These are phyloP conservation scores for Claviceps humidiphila DNA, from an alignment of 2,329 filamentous ascomycete genomes.

Conservation along the genomic window DNA sequence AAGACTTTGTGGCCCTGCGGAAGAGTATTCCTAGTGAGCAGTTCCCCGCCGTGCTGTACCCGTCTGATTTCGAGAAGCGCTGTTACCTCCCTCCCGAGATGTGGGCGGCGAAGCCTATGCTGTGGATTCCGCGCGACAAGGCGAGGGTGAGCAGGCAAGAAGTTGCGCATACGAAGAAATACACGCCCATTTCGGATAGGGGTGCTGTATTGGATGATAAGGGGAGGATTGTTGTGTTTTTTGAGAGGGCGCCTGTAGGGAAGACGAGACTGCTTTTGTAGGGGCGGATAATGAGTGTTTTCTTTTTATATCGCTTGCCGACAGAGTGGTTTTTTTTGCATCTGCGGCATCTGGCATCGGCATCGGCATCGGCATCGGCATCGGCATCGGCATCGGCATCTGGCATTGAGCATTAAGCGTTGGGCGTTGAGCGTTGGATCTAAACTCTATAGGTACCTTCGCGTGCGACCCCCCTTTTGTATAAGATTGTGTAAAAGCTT, in stretches of 20 bases:
- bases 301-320: background rate
- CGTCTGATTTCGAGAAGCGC: slow-evolving; percentile 34
- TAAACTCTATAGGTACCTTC: no score
- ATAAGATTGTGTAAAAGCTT: no score
- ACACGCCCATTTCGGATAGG: slow-evolving; percentile 64
- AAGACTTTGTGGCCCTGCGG: slow-evolving; percentile 58
- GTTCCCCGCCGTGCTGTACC: slow-evolving; percentile 29
- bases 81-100: slow-evolving; percentile 52
- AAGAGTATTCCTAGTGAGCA: slow-evolving; percentile 50
- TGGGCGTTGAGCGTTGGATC: no score
- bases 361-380: background rate
- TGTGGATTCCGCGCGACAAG: slow-evolving; percentile 77
- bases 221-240: slow-evolving; percentile 21
- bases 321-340: background rate
- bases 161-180: slow-evolving; percentile 53
- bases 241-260: slow-evolving; percentile 25
- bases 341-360: background rate
- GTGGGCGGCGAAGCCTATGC: slow-evolving; percentile 49
- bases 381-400: no score
- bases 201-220: slow-evolving; percentile 21
- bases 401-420: background rate
- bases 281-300: background rate
- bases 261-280: slow-evolving; percentile 27
- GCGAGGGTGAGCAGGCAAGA: slow-evolving; percentile 68
- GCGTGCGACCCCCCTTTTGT: no score